A percentile compares a stretch with the other conserved stretches of the same genome.
phyloP scores from a whole-genome alignment of 1,284 basidiomycete genomes.

The Afroboletus lepidellus region DNA sequence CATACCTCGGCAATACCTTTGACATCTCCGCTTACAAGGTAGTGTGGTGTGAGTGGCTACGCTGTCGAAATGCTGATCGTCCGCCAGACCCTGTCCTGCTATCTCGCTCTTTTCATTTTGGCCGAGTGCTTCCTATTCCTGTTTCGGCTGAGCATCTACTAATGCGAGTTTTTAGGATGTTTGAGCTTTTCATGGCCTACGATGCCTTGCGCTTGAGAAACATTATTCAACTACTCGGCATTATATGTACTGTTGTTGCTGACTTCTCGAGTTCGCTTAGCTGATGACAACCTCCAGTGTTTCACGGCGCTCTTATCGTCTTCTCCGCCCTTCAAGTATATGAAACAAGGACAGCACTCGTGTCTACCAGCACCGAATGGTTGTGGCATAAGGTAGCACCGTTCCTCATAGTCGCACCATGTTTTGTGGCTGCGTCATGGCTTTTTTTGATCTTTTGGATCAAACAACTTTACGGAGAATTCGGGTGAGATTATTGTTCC shows the following conservation, averaged over 20 bases:
- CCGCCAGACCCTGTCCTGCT: conserved; percentile 75
- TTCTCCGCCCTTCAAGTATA: conserved; percentile 73
- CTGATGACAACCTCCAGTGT: conserved; percentile 46
- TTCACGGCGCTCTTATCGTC: conserved; percentile 70
- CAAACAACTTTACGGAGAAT: conserved; percentile 55
- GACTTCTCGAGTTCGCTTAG: not conserved
- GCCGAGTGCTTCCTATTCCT: conserved; percentile 55
- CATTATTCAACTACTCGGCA: conserved; percentile 72
- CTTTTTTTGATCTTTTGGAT: conserved; percentile 52
- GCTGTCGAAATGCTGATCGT: conserved; percentile 10
- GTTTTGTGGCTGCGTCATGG: conserved; percentile 52
- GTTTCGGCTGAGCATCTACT: not conserved
- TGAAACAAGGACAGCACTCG: conserved; percentile 63
- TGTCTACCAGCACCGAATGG: conserved; percentile 23
- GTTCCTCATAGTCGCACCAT: conserved; percentile 55
- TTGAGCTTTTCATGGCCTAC: conserved; percentile 70
- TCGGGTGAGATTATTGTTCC: conserved; percentile 48
- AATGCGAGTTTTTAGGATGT: conserved; percentile 46
- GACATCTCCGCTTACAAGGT: conserved; percentile 52
- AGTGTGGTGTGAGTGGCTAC: conserved; percentile 5
- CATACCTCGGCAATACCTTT: conserved; percentile 44
- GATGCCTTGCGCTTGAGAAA: conserved; percentile 75
- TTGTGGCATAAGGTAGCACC: conserved; percentile 47
- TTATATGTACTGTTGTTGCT: conserved; percentile 50
- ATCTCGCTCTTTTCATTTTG: conserved; percentile 76